A percentile compares a stretch with the other conserved stretches of the same genome.
phyloP scores from a whole-genome alignment of 1,284 basidiomycete species.

The Pascua sp. region DNA sequence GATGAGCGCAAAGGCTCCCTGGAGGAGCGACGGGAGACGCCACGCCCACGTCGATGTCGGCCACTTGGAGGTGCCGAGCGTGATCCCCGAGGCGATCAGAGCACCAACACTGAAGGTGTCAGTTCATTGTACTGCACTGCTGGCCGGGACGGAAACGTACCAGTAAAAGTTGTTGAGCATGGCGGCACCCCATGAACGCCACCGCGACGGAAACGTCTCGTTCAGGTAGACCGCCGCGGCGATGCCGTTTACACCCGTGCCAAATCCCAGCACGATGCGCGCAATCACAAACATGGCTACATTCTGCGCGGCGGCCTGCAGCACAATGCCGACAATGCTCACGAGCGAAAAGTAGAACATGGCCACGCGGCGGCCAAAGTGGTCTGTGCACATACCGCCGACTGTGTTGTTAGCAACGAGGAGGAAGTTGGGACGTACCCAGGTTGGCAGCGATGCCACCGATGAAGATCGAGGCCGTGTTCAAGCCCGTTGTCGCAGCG shows the following conservation, averaged over 20 bases:
- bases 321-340: constrained; percentile 28
- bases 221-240: constrained; percentile 13
- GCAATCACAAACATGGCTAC: constrained; percentile 47
- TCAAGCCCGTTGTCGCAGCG: too few species aligned
- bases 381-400: constrained; percentile 9
- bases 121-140: too few species aligned
- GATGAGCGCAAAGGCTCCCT: too few species aligned
- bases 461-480: too few species aligned
- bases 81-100: too few species aligned
- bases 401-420: constrained; percentile 3
- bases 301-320: constrained; percentile 40
- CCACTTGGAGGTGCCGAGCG: too few species aligned
- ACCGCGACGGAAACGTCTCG: constrained; percentile 17
- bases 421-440: constrained; percentile 3
- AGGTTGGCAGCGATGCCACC: background rate
- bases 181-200: constrained; percentile 8
- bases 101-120: too few species aligned
- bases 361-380: constrained; percentile 39
- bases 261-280: constrained; percentile 29
- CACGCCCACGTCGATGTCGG: too few species aligned
- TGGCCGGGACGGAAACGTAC: background rate
- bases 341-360: constrained; percentile 22
- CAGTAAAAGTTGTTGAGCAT: constrained; percentile 18
- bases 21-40: too few species aligned
- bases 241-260: constrained; percentile 6